Conservation (phyloP, 495 filamentous ascomycete species). For the Aspergillus ellipticus region DNA sequence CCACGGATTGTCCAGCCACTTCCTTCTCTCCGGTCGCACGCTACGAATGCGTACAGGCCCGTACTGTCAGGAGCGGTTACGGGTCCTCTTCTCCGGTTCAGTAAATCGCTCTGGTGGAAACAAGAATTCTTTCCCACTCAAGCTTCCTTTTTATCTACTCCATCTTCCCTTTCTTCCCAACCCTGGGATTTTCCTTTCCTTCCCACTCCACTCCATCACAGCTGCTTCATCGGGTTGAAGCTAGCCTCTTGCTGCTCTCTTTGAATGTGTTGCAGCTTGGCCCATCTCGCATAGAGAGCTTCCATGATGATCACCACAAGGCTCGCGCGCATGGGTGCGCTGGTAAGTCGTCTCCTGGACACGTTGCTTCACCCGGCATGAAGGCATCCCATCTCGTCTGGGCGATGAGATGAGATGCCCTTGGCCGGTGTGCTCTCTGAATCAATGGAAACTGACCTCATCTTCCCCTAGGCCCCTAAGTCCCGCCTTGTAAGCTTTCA, state of each 20-base stretch:
- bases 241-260: slow-evolving; percentile 34
- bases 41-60: slow-evolving; percentile 35
- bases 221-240: slow-evolving; percentile 35
- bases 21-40: slow-evolving; percentile 30
- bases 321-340: slow-evolving; percentile 54
- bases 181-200: slow-evolving; percentile 17
- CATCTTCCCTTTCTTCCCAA: slow-evolving; percentile 26
- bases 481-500: slow-evolving; percentile 51
- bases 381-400: not conserved
- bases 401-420: not conserved
- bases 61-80: slow-evolving; percentile 44
- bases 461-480: slow-evolving; percentile 39
- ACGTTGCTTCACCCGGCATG: not conserved
- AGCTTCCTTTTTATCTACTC: slow-evolving; percentile 45
- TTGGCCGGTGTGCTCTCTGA: not conserved
- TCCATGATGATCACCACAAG: slow-evolving; percentile 54
- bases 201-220: slow-evolving; percentile 35
- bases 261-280: slow-evolving; percentile 37
- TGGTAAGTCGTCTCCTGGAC: slow-evolving; percentile 42
- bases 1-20: slow-evolving; percentile 11
- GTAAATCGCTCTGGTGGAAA: slow-evolving; percentile 27
- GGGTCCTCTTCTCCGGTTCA: slow-evolving; percentile 43
- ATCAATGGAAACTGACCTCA: slow-evolving; percentile 24
- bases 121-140: slow-evolving; percentile 39
- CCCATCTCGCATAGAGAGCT: slow-evolving; percentile 35